A percentile compares a stretch with the other conserved stretches of the same genome.
Conservation (phyloP, 177 flowering plant genomes). For the Telopea speciosissima region DNA sequence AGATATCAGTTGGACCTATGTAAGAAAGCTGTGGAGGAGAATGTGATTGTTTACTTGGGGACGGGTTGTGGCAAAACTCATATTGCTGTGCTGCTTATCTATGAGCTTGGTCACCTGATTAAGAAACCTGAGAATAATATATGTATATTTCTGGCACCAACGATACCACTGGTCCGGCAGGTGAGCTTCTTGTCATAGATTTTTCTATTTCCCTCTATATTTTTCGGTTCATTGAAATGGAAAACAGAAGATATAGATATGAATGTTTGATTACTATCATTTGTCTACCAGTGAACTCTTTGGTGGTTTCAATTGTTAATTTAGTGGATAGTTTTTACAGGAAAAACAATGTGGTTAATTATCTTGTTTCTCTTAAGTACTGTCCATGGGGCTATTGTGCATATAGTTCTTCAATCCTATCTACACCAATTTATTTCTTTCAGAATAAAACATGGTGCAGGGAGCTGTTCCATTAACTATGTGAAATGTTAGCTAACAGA, state of each 20-base stretch:
- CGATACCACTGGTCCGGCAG: slow-evolving; percentile 82
- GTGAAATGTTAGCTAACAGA: too few relatives aligned
- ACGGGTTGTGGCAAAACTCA: slow-evolving; percentile 98
- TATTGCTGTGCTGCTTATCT: slow-evolving; percentile 77
- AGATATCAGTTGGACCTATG: slow-evolving; percentile 85
- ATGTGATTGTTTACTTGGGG: slow-evolving; percentile 74
- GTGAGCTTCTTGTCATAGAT: slow-evolving; percentile 22
- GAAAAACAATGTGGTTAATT: too few relatives aligned
- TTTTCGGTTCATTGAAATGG: background rate
- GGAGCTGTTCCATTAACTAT: too few relatives aligned
- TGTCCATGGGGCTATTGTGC: too few relatives aligned
- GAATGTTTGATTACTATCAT: background rate
- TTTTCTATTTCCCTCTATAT: background rate
- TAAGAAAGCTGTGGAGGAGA: slow-evolving; percentile 71
- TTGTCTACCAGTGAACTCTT: background rate
- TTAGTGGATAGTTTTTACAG: too few relatives aligned
- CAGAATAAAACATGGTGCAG: too few relatives aligned
- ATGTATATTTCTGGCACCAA: slow-evolving; percentile 91
- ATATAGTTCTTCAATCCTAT: too few relatives aligned
- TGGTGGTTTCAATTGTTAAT: too few relatives aligned
- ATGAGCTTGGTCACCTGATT: slow-evolving; percentile 66
- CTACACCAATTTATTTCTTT: too few relatives aligned
- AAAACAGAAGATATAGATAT: background rate
- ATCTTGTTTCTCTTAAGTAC: too few relatives aligned
- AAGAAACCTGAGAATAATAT: slow-evolving; percentile 54